phyloP scores from a whole-genome alignment of 768 basidiomycete genomes.

The Harrya chromipes region DNA sequence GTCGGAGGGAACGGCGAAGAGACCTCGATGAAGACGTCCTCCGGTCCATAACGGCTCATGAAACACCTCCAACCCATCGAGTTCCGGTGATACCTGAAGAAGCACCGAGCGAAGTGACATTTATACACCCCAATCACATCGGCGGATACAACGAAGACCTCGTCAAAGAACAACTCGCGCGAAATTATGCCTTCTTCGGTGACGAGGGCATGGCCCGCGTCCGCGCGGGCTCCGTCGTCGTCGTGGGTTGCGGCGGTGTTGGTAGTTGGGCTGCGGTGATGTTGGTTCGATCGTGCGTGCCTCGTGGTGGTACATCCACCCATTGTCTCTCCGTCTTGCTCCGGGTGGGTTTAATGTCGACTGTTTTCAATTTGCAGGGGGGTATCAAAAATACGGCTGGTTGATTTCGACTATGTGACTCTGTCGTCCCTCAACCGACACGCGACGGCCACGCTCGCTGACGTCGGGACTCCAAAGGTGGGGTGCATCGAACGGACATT shows the following conservation, averaged over 20 bases:
- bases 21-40: conserved; percentile 57
- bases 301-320: background rate
- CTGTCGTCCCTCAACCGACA: conserved; percentile 94
- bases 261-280: conserved; percentile 96
- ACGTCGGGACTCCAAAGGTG: conserved; percentile 95
- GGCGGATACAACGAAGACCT: conserved; percentile 71
- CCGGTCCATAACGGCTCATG: conserved; percentile 42
- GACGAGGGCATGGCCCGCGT: conserved; percentile 84
- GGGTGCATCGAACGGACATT: conserved; percentile 65
- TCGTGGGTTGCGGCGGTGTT: conserved; percentile 95
- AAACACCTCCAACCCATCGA: background rate
- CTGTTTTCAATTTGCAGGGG: conserved; percentile 44
- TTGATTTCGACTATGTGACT: conserved; percentile 96
- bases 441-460: conserved; percentile 81
- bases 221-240: conserved; percentile 69
- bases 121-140: conserved; percentile 14
- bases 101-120: conserved; percentile 8
- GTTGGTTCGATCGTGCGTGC: conserved; percentile 82
- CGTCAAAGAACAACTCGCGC: conserved; percentile 83
- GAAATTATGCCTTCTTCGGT: conserved; percentile 94
- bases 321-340: background rate
- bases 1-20: conserved; percentile 45
- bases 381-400: conserved; percentile 69
- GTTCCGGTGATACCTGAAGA: conserved; percentile 6
- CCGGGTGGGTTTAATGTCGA: background rate